Evolutionary conservation across 169 alveolate genomes (phyloP).

Genomic region (Cardiosporidium cionae): DNA sequence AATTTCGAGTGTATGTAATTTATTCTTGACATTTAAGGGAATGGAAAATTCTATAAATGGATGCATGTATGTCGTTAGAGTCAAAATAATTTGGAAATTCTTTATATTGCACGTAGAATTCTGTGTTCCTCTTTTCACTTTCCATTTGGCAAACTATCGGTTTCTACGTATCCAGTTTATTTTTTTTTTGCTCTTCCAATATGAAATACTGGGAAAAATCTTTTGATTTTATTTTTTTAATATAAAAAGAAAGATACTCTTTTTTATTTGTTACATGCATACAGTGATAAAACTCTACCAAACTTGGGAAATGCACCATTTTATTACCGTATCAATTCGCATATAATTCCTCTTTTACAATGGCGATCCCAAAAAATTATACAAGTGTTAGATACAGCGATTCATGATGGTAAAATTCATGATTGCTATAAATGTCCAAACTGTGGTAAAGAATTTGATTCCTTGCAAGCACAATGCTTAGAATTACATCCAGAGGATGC

Average conservation of each 20-base stretch:
- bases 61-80: too few relatives aligned
- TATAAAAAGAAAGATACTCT: too few relatives aligned
- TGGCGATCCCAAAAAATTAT: constrained; percentile 10
- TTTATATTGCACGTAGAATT: too few relatives aligned
- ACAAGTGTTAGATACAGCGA: not conserved
- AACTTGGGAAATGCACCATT: not conserved
- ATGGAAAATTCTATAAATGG: too few relatives aligned
- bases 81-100: too few relatives aligned
- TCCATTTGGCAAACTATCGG: not conserved
- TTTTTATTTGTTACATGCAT: too few relatives aligned
- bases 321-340: constrained; percentile 14
- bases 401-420: constrained; percentile 1
- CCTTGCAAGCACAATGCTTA: constrained; percentile 21
- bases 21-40: too few relatives aligned
- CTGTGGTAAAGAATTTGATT: constrained; percentile 16
- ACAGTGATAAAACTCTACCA: not conserved
- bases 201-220: too few relatives aligned
- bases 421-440: constrained; percentile 10
- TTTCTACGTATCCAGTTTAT: not conserved
- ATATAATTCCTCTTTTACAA: constrained; percentile 6
- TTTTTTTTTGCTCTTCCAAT: too few relatives aligned
- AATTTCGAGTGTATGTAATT: too few relatives aligned
- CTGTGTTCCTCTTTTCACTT: too few relatives aligned
- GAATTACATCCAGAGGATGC: constrained; percentile 25
- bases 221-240: too few relatives aligned